Evolutionary conservation across 2,329 filamentous ascomycete species (phyloP).

Genomic region (Scortechinia acanthostroma): DNA sequence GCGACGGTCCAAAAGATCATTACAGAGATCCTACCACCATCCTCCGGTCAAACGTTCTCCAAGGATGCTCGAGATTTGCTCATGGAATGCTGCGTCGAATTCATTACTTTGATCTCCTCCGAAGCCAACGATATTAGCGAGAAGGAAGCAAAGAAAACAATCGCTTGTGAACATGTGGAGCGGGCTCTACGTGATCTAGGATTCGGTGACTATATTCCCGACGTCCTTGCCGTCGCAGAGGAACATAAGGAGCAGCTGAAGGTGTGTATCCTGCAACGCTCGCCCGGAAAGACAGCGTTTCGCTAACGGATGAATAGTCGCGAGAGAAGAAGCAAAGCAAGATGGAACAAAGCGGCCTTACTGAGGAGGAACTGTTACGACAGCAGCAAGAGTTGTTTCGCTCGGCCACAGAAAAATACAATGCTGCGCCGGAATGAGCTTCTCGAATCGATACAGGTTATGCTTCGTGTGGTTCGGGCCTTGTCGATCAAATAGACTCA

Average conservation of each 20-base stretch:
- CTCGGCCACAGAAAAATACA: slow-evolving; percentile 2
- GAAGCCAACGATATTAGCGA: slow-evolving; percentile 98
- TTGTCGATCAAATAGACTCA: too few relatives aligned
- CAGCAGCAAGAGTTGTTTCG: slow-evolving; percentile 1
- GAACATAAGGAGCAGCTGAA: slow-evolving; percentile 91
- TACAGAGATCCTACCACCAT: slow-evolving; percentile 78
- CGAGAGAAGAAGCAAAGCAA: slow-evolving; percentile 3
- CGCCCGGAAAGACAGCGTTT: background rate
- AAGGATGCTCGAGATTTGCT: slow-evolving; percentile 92
- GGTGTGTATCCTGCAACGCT: slow-evolving; percentile 36
- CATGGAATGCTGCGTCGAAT: slow-evolving; percentile 98
- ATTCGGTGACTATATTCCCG: slow-evolving; percentile 84
- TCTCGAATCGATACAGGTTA: too few relatives aligned
- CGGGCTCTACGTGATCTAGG: slow-evolving; percentile 87
- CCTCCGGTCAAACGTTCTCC: slow-evolving; percentile 75
- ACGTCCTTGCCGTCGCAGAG: slow-evolving; percentile 77
- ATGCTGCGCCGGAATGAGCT: slow-evolving; percentile 1
- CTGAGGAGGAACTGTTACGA: slow-evolving; percentile 1
- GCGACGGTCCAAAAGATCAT: slow-evolving; percentile 80
- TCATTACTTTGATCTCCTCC: slow-evolving; percentile 96
- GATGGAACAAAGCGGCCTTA: background rate
- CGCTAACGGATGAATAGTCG: background rate
- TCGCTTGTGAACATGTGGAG: slow-evolving; percentile 94
- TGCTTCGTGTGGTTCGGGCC: too few relatives aligned
- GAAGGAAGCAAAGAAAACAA: slow-evolving; percentile 98